A percentile compares a stretch with the other conserved stretches of the same genome.
Conservation (phyloP, 2,329 filamentous ascomycete genomes). For the Aureobasidium leucospermi region DNA sequence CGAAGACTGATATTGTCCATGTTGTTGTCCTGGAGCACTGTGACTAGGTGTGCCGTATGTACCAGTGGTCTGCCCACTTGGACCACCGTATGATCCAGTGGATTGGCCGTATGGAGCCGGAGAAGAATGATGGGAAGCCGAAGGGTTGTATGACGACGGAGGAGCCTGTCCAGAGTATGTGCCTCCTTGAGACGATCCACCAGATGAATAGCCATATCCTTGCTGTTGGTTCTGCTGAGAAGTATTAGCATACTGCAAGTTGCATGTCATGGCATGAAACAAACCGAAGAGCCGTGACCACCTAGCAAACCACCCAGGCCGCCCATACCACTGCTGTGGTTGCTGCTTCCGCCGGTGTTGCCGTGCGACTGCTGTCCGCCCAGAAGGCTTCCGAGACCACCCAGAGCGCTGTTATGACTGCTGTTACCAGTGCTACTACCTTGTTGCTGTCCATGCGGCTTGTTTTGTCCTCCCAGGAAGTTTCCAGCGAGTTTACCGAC, state of each 20-base stretch:
- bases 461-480: conserved; percentile 18
- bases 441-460: conserved; percentile 13
- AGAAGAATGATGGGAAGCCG: conserved; percentile 19
- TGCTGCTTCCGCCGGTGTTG: conserved; percentile 7
- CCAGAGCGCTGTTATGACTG: conserved; percentile 16
- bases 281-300: conserved; percentile 17
- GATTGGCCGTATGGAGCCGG: conserved; percentile 19
- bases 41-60: conserved; percentile 17
- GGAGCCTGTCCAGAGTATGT: conserved; percentile 32
- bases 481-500: conserved; percentile 20
- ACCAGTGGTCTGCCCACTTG: conserved; percentile 17
- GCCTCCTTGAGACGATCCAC: conserved; percentile 21
- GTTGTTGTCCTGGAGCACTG: conserved; percentile 15
- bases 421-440: conserved; percentile 1
- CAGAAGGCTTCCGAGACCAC: conserved; percentile 19
- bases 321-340: conserved; percentile 15
- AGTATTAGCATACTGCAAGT: not conserved
- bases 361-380: conserved; percentile 12
- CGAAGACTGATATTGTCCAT: conserved; percentile 17
- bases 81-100: conserved; percentile 18
- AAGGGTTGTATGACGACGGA: conserved; percentile 27
- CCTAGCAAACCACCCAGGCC: conserved; percentile 19
- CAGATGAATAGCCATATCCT: conserved; percentile 31
- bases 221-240: conserved; percentile 16
- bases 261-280: not conserved